A percentile compares a stretch with the other conserved stretches of the same genome.
Conservation (phyloP, 148 eudicot species). For the Agrostemma githago region DNA sequence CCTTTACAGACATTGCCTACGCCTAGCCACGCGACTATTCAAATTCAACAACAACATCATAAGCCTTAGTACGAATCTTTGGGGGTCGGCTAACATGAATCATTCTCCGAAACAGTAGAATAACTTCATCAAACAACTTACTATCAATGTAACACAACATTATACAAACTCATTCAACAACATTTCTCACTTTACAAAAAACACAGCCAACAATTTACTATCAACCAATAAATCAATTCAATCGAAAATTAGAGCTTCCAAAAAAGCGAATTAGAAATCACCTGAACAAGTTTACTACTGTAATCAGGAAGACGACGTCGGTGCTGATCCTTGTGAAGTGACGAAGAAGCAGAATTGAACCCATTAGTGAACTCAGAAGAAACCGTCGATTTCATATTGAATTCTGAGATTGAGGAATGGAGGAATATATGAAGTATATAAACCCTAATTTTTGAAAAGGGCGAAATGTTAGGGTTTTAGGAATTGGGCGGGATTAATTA, state of each 20-base stretch:
- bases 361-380: slow-evolving; percentile 28
- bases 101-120: not conserved
- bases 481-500: not conserved
- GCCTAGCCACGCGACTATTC: not conserved
- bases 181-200: not conserved
- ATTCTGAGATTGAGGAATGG: not conserved
- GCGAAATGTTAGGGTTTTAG: slow-evolving; percentile 27
- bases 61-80: too few species aligned
- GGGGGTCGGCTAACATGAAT: too few species aligned
- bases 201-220: not conserved
- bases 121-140: not conserved
- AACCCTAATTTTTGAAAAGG: slow-evolving; percentile 22
- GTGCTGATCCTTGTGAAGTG: not conserved
- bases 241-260: not conserved
- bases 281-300: slow-evolving; percentile 36
- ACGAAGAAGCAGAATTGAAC: slow-evolving; percentile 14
- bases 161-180: not conserved
- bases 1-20: not conserved
- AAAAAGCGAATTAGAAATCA: slow-evolving; percentile 5
- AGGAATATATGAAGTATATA: not conserved
- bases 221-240: not conserved
- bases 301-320: slow-evolving; percentile 25
- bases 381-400: slow-evolving; percentile 27
- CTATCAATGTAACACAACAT: not conserved
- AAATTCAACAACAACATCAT: not conserved